Evolutionary conservation across 768 basidiomycete genomes (phyloP), one percentile per base, ranked within the genome.

Genomic region (Termitomyces sp.): DNA sequence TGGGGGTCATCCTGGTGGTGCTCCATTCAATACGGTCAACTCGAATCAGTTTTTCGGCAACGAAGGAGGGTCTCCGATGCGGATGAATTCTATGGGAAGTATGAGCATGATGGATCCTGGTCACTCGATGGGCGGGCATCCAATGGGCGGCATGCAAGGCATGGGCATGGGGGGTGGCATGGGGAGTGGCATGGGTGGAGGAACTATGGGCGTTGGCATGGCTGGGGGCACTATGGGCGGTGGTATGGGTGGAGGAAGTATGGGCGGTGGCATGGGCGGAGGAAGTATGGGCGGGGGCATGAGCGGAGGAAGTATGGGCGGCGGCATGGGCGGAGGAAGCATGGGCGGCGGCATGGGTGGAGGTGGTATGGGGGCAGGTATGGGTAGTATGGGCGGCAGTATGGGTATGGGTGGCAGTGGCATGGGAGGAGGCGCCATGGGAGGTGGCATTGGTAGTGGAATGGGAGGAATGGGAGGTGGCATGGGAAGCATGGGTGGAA

Each of bases 31-130:
- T 59, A 61, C 72, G 0, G 67, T 70, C 9, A 65, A 66, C 8
- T 67, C 70, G 13, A 66, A 65, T 13, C 74, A 73, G 44, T 75
- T 72, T 60, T 73, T 71, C 50, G 70, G 67, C 12, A 69, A 64
- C 18, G 68, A 72, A 40, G 66, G 64, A 18, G 59, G 50, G 5
- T 71, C 72, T 30, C 75, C 76, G 9, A 74, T 76, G 68, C 60
- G 75, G 30, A 75, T 77, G 71, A 70, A 69, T 35, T 44, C 64
- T 0, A 70, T 71, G 67, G 65, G 64, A 41, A 64, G 68, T 16
- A 66, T 68, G 64, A 60, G 63, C 16, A 63, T 64, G 61, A 60
- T 65, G 56, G 66, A 68, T 33, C 53, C 60, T 20, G 57, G 64
- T 32, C 65, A 62, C 56, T 49, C 62, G 26, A 65, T 69, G 60